Evolutionary conservation across 805 yeast species (phyloP).

Genomic region (Phaffomyces thermotolerans): DNA sequence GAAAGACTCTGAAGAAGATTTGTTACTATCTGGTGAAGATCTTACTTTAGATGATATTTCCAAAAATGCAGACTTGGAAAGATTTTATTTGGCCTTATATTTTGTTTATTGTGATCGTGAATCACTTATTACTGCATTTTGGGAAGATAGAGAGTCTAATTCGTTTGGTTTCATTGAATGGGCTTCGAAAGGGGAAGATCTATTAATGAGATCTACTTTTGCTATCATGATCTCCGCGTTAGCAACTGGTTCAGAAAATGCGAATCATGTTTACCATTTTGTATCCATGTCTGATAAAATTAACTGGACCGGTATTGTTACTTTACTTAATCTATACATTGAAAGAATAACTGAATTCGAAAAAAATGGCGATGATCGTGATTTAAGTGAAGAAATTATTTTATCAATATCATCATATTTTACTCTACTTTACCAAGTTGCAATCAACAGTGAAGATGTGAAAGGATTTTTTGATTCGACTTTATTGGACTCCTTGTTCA

Average conservation of each 20-base stretch:
- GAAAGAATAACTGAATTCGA: slow-evolving; percentile 33
- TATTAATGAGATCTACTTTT: slow-evolving; percentile 76
- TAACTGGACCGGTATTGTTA: slow-evolving; percentile 50
- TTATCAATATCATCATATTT: slow-evolving; percentile 69
- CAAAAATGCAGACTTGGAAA: slow-evolving; percentile 76
- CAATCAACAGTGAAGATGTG: slow-evolving; percentile 33
- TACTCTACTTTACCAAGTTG: slow-evolving; percentile 52
- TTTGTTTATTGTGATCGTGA: slow-evolving; percentile 61
- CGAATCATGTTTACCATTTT: slow-evolving; percentile 45
- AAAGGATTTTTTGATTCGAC: slow-evolving; percentile 23
- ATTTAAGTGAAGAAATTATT: slow-evolving; percentile 73
- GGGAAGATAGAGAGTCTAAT: slow-evolving; percentile 61
- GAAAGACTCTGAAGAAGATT: slow-evolving; percentile 70
- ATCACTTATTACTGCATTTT: slow-evolving; percentile 49
- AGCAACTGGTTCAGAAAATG: slow-evolving; percentile 50
- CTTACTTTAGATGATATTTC: slow-evolving; percentile 56
- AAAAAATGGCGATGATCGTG: slow-evolving; percentile 37
- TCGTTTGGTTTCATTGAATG: slow-evolving; percentile 78
- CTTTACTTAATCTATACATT: slow-evolving; percentile 47
- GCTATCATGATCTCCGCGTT: slow-evolving; percentile 74
- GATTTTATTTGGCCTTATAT: slow-evolving; percentile 72
- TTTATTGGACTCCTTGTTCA: slow-evolving; percentile 34
- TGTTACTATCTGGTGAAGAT: slow-evolving; percentile 49
- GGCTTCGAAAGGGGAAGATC: slow-evolving; percentile 79
- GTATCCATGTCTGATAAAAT: slow-evolving; percentile 32